These are phyloP conservation scores for Apophysomyces variabilis DNA, from an alignment of 371 early-diverging fungal genomes.

Conservation along the genomic window DNA sequence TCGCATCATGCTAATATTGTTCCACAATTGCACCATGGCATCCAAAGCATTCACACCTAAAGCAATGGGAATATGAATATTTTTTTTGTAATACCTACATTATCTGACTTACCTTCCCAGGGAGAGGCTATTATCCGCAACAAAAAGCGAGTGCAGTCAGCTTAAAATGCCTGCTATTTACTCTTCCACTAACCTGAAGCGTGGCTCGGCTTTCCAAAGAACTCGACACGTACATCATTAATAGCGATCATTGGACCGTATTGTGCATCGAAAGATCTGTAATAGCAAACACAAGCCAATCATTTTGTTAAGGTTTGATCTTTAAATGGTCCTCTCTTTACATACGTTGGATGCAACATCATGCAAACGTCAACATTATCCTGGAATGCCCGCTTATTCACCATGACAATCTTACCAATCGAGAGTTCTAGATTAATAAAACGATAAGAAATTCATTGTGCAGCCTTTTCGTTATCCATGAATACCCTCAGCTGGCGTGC, in stretches of 20 bases:
- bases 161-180: too few species aligned
- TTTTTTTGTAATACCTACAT: background rate
- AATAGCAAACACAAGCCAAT: background rate
- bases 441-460: background rate
- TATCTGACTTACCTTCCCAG: constrained; percentile 59
- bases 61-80: background rate
- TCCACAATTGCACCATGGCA: constrained; percentile 59
- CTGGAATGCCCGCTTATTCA: constrained; percentile 64
- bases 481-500: constrained; percentile 72
- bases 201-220: constrained; percentile 64
- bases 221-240: constrained; percentile 49
- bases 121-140: constrained; percentile 38
- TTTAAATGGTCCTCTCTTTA: background rate
- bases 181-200: constrained; percentile 32
- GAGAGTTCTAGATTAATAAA: constrained; percentile 28
- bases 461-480: background rate
- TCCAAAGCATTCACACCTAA: constrained; percentile 68
- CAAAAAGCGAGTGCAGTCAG: too few species aligned
- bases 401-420: constrained; percentile 73
- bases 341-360: constrained; percentile 76
- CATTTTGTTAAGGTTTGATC: too few species aligned
- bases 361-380: constrained; percentile 62
- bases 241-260: constrained; percentile 41
- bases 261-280: constrained; percentile 24
- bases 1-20: constrained; percentile 65